phyloP scores from a whole-genome alignment of 257 asterid genomes.

The Osmanthus fragrans region DNA sequence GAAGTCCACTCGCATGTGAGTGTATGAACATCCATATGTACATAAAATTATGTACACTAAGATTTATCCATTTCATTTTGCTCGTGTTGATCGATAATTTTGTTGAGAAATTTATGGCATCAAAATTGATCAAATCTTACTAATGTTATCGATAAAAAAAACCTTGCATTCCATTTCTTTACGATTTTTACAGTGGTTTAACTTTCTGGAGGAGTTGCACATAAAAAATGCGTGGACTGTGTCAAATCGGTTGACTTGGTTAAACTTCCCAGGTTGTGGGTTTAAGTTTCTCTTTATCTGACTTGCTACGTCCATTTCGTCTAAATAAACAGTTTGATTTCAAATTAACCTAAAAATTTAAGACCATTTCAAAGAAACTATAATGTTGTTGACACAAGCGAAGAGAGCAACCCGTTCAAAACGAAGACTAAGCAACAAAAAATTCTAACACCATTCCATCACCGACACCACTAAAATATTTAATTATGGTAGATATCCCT shows the following conservation, averaged over 20 bases:
- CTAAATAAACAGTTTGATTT: too few species aligned
- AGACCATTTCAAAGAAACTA: not conserved
- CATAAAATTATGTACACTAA: too few species aligned
- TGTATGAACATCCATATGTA: too few species aligned
- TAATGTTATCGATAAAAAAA: not conserved
- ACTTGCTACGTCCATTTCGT: not conserved
- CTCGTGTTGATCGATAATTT: too few species aligned
- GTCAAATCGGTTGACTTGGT: not conserved
- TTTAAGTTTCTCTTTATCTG: not conserved
- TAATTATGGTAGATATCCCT: too few species aligned
- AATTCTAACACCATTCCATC: not conserved
- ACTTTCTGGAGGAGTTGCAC: too few species aligned
- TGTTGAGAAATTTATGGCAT: too few species aligned
- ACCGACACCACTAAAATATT: not conserved
- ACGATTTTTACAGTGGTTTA: not conserved
- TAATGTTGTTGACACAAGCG: not conserved
- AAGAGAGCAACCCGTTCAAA: not conserved
- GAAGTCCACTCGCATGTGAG: too few species aligned
- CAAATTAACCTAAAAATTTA: not conserved
- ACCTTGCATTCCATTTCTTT: not conserved
- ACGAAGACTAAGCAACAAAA: not conserved
- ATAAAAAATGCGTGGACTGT: not conserved
- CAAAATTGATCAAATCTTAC: too few species aligned
- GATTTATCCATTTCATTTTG: too few species aligned
- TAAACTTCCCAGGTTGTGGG: not conserved